Evolutionary conservation across 257 asterid genomes (phyloP).

Genomic region (Petrea volubilis): DNA sequence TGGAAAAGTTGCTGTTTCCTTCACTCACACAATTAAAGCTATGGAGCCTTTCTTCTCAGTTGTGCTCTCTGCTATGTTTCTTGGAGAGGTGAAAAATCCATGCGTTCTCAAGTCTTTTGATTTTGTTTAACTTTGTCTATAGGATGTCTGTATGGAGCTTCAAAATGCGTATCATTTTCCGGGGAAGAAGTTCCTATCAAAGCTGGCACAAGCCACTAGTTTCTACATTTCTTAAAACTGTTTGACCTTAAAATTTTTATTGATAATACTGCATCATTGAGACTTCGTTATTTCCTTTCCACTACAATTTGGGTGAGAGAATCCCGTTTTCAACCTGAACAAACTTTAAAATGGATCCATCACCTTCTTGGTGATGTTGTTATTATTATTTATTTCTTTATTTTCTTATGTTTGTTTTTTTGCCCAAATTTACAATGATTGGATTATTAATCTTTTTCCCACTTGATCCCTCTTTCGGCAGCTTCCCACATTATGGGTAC

Average conservation of each 20-base stretch:
- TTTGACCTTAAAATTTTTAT: background rate
- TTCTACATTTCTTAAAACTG: constrained; percentile 8
- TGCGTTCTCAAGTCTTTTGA: background rate
- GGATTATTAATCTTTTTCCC: background rate
- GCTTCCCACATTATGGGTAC: constrained; percentile 86
- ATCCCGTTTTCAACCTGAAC: background rate
- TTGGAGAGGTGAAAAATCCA: constrained; percentile 72
- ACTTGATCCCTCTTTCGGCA: constrained; percentile 31
- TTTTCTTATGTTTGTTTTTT: background rate
- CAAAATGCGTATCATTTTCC: background rate
- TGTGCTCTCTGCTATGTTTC: constrained; percentile 89
- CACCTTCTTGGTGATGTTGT: background rate
- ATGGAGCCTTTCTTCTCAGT: constrained; percentile 99
- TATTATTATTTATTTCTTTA: background rate
- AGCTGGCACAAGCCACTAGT: background rate
- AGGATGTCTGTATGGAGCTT: constrained; percentile 1
- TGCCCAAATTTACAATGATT: background rate
- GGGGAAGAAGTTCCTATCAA: background rate
- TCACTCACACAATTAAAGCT: constrained; percentile 97
- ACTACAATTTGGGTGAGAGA: background rate
- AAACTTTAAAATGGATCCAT: background rate
- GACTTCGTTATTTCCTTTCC: background rate
- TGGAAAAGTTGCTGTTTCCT: constrained; percentile 95
- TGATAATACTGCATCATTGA: background rate
- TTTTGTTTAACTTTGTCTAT: background rate